phyloP scores from a whole-genome alignment of 345 rosid genomes.

The Acer campestre region DNA sequence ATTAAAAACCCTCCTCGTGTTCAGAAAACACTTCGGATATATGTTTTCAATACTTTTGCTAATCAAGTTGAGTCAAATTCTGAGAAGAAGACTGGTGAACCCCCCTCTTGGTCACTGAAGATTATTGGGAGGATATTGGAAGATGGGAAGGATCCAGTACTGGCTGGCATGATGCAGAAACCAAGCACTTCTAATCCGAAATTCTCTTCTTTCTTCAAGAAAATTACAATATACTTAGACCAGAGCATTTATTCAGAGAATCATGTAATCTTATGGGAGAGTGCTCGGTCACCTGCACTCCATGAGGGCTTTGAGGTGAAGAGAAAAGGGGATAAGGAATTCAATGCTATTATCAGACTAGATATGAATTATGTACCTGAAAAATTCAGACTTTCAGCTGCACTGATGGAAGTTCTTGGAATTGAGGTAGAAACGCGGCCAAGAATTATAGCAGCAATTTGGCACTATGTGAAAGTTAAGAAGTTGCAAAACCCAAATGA shows the following conservation, averaged over 20 bases:
- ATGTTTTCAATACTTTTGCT: conserved; percentile 51
- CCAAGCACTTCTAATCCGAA: conserved; percentile 34
- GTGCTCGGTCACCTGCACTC: conserved; percentile 51
- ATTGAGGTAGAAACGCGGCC: conserved; percentile 54
- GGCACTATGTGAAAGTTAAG: conserved; percentile 59
- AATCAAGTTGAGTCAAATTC: conserved; percentile 38
- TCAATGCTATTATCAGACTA: conserved; percentile 51
- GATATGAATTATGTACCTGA: conserved; percentile 63
- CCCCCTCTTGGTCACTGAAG: conserved; percentile 63
- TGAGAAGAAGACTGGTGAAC: conserved; percentile 33
- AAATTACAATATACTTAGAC: conserved; percentile 58
- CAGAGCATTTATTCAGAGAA: conserved; percentile 58
- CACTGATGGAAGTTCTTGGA: conserved; percentile 52
- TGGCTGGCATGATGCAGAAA: conserved; percentile 42
- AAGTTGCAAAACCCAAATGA: conserved; percentile 52
- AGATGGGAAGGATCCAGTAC: conserved; percentile 57
- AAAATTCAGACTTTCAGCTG: conserved; percentile 55
- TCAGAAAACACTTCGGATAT: conserved; percentile 49
- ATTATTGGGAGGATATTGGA: conserved; percentile 59
- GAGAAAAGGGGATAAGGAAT: conserved; percentile 65
- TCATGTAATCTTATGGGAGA: conserved; percentile 62
- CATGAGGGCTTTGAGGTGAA: conserved; percentile 68
- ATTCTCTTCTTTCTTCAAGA: conserved; percentile 60
- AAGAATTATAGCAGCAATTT: conserved; percentile 54
- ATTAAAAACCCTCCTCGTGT: conserved; percentile 48